Base-by-base conservation (phyloP, 2,329 filamentous ascomycete species). In the Fusarium albidum region DNA sequence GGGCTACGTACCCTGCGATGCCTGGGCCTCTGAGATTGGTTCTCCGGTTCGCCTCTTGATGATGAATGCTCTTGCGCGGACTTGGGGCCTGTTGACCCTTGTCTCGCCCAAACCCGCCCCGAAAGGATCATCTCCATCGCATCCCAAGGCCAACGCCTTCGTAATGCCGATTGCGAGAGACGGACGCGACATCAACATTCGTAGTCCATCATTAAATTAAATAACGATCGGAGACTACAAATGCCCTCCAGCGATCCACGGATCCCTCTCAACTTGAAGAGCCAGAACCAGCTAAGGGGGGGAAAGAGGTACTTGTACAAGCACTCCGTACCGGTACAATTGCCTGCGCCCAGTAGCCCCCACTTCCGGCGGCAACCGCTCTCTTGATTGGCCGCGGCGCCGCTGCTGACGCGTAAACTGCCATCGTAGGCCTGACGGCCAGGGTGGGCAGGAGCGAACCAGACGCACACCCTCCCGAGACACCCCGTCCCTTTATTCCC, bases 351-450 rank as follows among this genome's bases (percentile, higher is more conserved):
- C 61, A 67, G 57, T 34, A 38, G 55, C 49, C 61, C 63, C 65
- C 63, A 56, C 66, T 55, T 49, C 28, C 31, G 46, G 43, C 50
- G 27, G 29, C 45, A 39, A 38, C 26, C 44, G 43, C 26, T 21
- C 34, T 57, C 15, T 25, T 69, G 55, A 73, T 73, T 73, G 71
- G 71, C 38, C 51, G 58, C 53, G 38, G 44, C 49, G 43, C 52
- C 57, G 58, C 63, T 65, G 71, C 71, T 73, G 71, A 73, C 71
- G 71, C 71, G 71, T 73, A 73, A 72, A 72, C 69, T 70, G 66
- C 62, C 66, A 66, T 68, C 62, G 58, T 57, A 63, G 61, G 61
- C 60, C 59, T 66, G 63, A 42, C 59, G 21, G n/a, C 55, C 50
- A 66, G 61, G 55, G 62, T 61, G 57, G 64, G 59, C 55, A 63